Percentiles rank a stretch among this genome's conserved stretches.
These are phyloP conservation scores for Sphagnum magellanicum DNA, from an alignment of 228 moss, liverwort and hornwort genomes.

Conservation along the genomic window DNA sequence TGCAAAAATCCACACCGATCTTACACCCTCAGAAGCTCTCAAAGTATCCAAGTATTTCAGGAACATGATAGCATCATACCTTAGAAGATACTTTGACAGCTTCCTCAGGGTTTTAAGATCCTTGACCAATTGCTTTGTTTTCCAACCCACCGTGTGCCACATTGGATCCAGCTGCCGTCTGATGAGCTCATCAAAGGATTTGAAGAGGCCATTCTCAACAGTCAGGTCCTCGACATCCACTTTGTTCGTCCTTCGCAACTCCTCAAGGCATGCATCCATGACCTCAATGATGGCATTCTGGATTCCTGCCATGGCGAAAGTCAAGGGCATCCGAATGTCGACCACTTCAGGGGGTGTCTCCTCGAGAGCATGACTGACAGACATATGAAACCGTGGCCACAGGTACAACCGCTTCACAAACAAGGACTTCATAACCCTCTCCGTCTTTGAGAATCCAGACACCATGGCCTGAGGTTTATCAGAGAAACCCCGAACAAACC, in stretches of 20 bases:
- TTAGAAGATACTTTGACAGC: slow-evolving; percentile 82
- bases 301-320: slow-evolving; percentile 89
- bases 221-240: slow-evolving; percentile 94
- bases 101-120: slow-evolving; percentile 86
- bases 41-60: slow-evolving; percentile 93
- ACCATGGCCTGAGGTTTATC: slow-evolving; percentile 94
- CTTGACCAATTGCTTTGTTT: slow-evolving; percentile 86
- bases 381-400: slow-evolving; percentile 92
- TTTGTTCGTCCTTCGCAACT: slow-evolving; percentile 92
- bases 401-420: slow-evolving; percentile 70
- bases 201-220: slow-evolving; percentile 93
- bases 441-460: slow-evolving; percentile 86
- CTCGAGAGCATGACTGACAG: slow-evolving; percentile 70
- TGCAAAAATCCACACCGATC: slow-evolving; percentile 93
- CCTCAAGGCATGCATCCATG: slow-evolving; percentile 98
- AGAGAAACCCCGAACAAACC: slow-evolving; percentile 80
- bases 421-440: slow-evolving; percentile 89
- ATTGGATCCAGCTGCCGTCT: slow-evolving; percentile 89
- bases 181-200: slow-evolving; percentile 95
- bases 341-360: slow-evolving; percentile 72
- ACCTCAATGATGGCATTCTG: slow-evolving; percentile 95
- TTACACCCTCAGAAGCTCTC: slow-evolving; percentile 76
- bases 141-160: slow-evolving; percentile 97
- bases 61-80: slow-evolving; percentile 94
- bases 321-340: slow-evolving; percentile 92